Evolutionary conservation across 129 eudicot species (phyloP).

Genomic region (Saussurea involucrata): DNA sequence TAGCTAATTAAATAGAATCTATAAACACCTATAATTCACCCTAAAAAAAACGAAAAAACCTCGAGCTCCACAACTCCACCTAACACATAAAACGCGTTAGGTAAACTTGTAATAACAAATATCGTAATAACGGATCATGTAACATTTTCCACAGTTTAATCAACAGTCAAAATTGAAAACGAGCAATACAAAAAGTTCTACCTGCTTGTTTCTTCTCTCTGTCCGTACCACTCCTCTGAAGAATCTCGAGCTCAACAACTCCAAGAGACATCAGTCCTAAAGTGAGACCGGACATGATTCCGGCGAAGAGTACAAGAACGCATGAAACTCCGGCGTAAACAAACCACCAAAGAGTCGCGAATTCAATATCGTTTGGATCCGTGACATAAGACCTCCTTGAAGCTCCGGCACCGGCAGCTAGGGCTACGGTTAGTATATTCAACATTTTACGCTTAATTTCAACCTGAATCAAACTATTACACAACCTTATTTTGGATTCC

Average conservation of each 20-base stretch:
- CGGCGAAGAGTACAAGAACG: slow-evolving; percentile 77
- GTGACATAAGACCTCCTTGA: slow-evolving; percentile 30
- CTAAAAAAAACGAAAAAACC: not conserved
- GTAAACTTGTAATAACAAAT: not conserved
- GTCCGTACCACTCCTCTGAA: slow-evolving; percentile 69
- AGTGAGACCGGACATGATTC: slow-evolving; percentile 93
- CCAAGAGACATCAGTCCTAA: slow-evolving; percentile 90
- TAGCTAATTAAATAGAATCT: not conserved
- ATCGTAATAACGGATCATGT: not conserved
- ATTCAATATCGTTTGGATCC: slow-evolving; percentile 52
- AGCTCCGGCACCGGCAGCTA: slow-evolving; percentile 32
- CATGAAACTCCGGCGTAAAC: slow-evolving; percentile 79
- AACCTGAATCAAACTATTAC: not conserved
- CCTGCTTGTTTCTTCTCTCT: slow-evolving; percentile 92
- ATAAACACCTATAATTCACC: not conserved
- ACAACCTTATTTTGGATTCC: not conserved
- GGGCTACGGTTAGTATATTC: slow-evolving; percentile 38
- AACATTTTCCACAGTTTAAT: not conserved
- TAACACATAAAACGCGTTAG: slow-evolving; percentile 14
- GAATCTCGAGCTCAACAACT: slow-evolving; percentile 87
- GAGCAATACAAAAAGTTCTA: not conserved
- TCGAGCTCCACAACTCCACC: not conserved
- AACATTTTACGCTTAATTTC: not conserved
- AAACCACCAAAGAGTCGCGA: slow-evolving; percentile 77
- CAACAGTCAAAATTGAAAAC: not conserved